A percentile compares a stretch with the other conserved stretches of the same genome.
Evolutionary conservation across 2,329 filamentous ascomycete genomes (phyloP).

Genomic region (Tolypocladium guangdongense): DNA sequence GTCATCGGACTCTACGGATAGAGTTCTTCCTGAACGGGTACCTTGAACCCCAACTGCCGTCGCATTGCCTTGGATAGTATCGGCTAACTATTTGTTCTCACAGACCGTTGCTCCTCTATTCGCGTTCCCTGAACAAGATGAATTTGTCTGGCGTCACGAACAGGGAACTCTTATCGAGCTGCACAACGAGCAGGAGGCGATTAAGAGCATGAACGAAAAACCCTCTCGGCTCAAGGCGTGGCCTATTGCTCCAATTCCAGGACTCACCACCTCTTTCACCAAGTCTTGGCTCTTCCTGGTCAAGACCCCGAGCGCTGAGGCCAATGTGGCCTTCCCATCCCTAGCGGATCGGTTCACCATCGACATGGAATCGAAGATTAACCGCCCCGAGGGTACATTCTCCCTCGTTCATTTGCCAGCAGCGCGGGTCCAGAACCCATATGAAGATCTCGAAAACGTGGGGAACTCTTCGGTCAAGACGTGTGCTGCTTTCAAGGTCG

Average conservation of each 20-base stretch:
- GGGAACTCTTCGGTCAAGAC: constrained; percentile 4
- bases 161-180: constrained; percentile 22
- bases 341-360: constrained; percentile 17
- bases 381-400: constrained; percentile 9
- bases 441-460: constrained; percentile 10
- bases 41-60: neutral
- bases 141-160: constrained; percentile 17
- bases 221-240: constrained; percentile 12
- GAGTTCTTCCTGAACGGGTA: neutral
- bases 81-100: neutral
- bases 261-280: constrained; percentile 15
- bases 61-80: neutral
- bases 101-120: constrained; percentile 5
- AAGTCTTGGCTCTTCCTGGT: constrained; percentile 22
- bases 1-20: too few relatives aligned
- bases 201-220: constrained; percentile 16
- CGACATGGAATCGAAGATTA: constrained; percentile 12
- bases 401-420: constrained; percentile 15
- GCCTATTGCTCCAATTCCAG: constrained; percentile 19
- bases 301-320: constrained; percentile 8
- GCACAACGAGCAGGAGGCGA: constrained; percentile 16
- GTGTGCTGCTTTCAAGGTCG: constrained; percentile 22
- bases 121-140: constrained; percentile 12
- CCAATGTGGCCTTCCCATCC: constrained; percentile 13
- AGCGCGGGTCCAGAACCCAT: constrained; percentile 18